Evolutionary conservation across 2,329 filamentous ascomycete genomes (phyloP).

Genomic region (Colletotrichum lentis): DNA sequence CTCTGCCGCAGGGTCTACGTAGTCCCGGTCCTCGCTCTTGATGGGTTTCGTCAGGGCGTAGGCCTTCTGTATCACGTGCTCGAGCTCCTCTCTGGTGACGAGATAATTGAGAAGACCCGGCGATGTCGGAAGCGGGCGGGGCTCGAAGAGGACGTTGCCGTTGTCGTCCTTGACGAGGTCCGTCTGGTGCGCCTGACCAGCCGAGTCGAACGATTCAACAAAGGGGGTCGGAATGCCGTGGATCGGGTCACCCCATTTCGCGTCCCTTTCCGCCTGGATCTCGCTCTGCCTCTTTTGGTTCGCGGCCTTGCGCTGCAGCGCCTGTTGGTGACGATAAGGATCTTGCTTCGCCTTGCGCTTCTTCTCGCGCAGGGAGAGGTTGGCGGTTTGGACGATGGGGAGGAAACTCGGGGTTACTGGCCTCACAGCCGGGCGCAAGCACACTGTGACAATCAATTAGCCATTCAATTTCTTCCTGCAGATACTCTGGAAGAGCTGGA

Average conservation of each 20-base stretch:
- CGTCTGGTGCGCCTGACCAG: constrained; percentile 56
- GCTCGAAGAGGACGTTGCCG: constrained; percentile 52
- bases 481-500: not conserved
- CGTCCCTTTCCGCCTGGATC: constrained; percentile 70
- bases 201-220: constrained; percentile 79
- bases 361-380: constrained; percentile 68
- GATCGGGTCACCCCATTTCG: constrained; percentile 78
- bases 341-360: constrained; percentile 75
- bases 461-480: constrained; percentile 32
- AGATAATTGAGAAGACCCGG: constrained; percentile 76
- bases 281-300: constrained; percentile 79
- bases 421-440: constrained; percentile 62
- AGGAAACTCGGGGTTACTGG: constrained; percentile 60
- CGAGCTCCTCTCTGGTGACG: constrained; percentile 72
- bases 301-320: constrained; percentile 82
- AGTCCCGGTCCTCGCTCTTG: constrained; percentile 44
- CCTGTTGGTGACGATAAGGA: constrained; percentile 82
- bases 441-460: constrained; percentile 56
- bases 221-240: constrained; percentile 83
- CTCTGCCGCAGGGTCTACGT: constrained; percentile 53
- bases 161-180: constrained; percentile 50
- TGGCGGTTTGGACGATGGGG: constrained; percentile 70
- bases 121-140: constrained; percentile 56
- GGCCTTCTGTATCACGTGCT: constrained; percentile 71
- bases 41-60: constrained; percentile 71